Base-by-base conservation (phyloP, 495 filamentous ascomycete species). In the Niebla homalea region DNA sequence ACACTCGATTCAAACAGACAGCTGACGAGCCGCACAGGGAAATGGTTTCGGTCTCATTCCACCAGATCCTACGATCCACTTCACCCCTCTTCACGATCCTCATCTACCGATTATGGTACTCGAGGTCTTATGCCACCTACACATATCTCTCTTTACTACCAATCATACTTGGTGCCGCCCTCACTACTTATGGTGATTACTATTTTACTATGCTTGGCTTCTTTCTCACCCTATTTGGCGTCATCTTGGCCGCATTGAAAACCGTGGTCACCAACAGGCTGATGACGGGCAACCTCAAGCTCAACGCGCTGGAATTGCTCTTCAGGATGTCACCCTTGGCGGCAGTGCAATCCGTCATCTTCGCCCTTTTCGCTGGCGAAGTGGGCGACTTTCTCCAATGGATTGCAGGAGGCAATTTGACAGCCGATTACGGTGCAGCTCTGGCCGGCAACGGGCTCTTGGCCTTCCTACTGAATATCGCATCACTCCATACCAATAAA, bases 131-230 rank as follows among this genome's bases (percentile, higher is more conserved):
- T 55, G 64, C 66, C 20, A 63, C 45, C 36, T 57, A 63, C 5
- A 77, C 73, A 19, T 79, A 79, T 60, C 61, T 77, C 19, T 73
- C 76, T 5, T 67, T 80, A 8, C 60, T 79, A 49, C 76, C 76
- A 1, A 60, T 78, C 23, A 69, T 78, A 23, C n/a, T 73, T n/a
- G 76, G 76, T 20, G 74, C 74, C 37, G 72, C 62, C 19, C 61
- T 78, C 18, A 71, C 73, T 42, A 78, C 77, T 11, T 71, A 71
- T 38, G 76, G 76, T 10, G 76, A 79, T 62, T 77, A 75, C 64
- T 72, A 75, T 55, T 75, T 73, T 59, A 76, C 77, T 12, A 52
- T 61, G 4, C 49, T 66, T 8, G 77, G 76, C 6, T 72, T 80
- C 62, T 20, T 69, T 15, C 60, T 78, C 6, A 79, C 77, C 8